Evolutionary conservation across 2,329 filamentous ascomycete genomes (phyloP).

Genomic region (Penicillium hordei): DNA sequence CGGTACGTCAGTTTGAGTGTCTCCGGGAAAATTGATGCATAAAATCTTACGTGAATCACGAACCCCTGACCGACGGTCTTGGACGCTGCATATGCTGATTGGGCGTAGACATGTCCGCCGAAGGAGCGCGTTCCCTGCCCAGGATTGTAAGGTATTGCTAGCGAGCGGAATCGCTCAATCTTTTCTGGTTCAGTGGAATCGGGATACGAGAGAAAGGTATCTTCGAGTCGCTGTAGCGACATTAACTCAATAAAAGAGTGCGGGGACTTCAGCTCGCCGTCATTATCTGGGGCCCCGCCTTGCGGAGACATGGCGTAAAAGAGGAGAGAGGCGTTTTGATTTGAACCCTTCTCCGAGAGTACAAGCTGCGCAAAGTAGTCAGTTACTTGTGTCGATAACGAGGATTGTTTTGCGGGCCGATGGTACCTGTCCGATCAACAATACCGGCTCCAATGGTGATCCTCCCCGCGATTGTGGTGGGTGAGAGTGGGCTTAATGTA

Average conservation of each 20-base stretch:
- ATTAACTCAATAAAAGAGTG: constrained; percentile 33
- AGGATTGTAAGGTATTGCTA: constrained; percentile 43
- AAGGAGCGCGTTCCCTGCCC: constrained; percentile 48
- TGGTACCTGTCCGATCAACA: background rate
- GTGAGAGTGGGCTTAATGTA: background rate
- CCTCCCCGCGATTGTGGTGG: background rate
- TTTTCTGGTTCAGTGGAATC: constrained; percentile 25
- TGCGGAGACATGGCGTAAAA: constrained; percentile 19
- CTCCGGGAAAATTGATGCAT: background rate
- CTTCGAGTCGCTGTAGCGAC: constrained; percentile 31
- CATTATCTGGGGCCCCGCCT: constrained; percentile 3
- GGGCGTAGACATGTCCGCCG: constrained; percentile 59
- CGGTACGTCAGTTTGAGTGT: background rate
- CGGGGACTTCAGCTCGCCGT: constrained; percentile 16
- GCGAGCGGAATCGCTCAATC: constrained; percentile 32
- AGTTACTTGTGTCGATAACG: background rate
- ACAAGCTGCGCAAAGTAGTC: background rate
- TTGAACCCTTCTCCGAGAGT: too few relatives aligned
- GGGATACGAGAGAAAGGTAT: constrained; percentile 8
- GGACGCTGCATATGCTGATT: constrained; percentile 57
- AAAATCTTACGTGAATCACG: constrained; percentile 51
- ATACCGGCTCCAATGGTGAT: background rate
- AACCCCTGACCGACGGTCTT: constrained; percentile 54
- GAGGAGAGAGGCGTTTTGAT: background rate
- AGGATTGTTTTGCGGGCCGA: background rate